Base-by-base conservation (phyloP, 2,329 filamentous ascomycete genomes). In the Elsinoe necatrix region DNA sequence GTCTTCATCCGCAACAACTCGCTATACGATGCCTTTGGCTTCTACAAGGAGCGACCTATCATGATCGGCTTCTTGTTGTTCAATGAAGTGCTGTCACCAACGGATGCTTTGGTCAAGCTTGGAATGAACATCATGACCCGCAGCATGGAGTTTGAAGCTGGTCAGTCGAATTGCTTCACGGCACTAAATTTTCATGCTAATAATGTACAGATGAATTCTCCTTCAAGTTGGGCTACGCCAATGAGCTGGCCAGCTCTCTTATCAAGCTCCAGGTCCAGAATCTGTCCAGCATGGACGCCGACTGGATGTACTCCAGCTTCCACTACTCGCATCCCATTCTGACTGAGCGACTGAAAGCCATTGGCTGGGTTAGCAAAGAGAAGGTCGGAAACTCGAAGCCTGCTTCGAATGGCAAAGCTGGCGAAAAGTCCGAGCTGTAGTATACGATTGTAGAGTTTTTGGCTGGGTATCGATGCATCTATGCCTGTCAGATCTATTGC, bases 191-290 rank as follows among this genome's bases (percentile, higher is more conserved):
- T 48, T 21, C 31, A n/a, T 25, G 48, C 47, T 55, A 35, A 55
- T 59, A 20, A 54, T 18, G 37, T 3, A 21, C 48, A 82, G 83
- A 98, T 73, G 83, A 80, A 20, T 98, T 98, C 69, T 93, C 92
- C 57, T 80, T 85, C 64, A 79, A 84, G 51, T 84, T 96, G 8
- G 93, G 93, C 55, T 96, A 92, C 74, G 82, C 85, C 54, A 76
- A 81, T 45, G 85, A 96, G 71, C 84, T 98, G 54, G 89, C 91
- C 42, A 79, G 83, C 61, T 93, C 89, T 20, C 81, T 98, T 61
- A 90, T 98, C 75, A 96, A 96, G 77, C 86, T 98, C 54, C 95
- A 98, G 75, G 89, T 96, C 67, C 91, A 97, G 77, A 98, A 98
- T 70, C 80, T 98, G 63, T 95, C 89, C 73, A 95, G 89, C 60